Percentiles rank a stretch among this genome's conserved stretches.
Evolutionary conservation across 805 yeast genomes (phyloP).

Genomic region (Saturnispora hagleri): DNA sequence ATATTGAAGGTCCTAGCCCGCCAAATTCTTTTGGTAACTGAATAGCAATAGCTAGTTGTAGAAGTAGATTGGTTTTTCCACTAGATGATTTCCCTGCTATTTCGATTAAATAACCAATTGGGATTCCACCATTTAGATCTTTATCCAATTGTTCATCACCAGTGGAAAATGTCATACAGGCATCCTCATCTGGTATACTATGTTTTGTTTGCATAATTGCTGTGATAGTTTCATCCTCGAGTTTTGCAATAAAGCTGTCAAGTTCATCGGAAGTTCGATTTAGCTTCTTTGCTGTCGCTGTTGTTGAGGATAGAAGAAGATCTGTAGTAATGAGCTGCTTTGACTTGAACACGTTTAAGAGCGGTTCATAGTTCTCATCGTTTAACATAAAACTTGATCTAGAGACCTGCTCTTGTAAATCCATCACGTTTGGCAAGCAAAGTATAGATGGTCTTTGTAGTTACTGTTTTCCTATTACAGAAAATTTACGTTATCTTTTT

Average conservation of each 20-base stretch:
- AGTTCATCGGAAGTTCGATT: conserved; percentile 29
- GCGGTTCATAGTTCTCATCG: conserved; percentile 24
- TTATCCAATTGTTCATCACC: conserved; percentile 45
- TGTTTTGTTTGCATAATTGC: not conserved
- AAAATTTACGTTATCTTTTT: not conserved
- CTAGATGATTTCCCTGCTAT: conserved; percentile 76
- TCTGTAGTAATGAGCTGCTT: conserved; percentile 32
- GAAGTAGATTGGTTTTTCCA: conserved; percentile 76
- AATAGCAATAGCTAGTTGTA: conserved; percentile 54
- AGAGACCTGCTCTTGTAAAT: conserved; percentile 2
- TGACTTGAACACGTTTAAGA: conserved; percentile 23
- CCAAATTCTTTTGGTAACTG: conserved; percentile 41
- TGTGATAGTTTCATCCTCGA: conserved; percentile 8
- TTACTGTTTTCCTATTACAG: not conserved
- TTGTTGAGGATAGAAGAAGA: conserved; percentile 30
- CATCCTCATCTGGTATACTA: not conserved
- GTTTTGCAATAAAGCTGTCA: conserved; percentile 13
- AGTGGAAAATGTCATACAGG: conserved; percentile 32
- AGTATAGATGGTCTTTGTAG: not conserved
- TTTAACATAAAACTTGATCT: conserved; percentile 7
- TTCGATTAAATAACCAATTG: conserved; percentile 53
- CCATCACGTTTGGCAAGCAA: conserved; percentile 5
- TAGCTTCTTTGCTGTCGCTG: conserved; percentile 27
- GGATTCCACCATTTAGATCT: conserved; percentile 43
- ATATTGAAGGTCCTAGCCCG: conserved; percentile 33